Conservation (phyloP, 225 moss, liverwort and hornwort species). For the Ulota crispa region DNA sequence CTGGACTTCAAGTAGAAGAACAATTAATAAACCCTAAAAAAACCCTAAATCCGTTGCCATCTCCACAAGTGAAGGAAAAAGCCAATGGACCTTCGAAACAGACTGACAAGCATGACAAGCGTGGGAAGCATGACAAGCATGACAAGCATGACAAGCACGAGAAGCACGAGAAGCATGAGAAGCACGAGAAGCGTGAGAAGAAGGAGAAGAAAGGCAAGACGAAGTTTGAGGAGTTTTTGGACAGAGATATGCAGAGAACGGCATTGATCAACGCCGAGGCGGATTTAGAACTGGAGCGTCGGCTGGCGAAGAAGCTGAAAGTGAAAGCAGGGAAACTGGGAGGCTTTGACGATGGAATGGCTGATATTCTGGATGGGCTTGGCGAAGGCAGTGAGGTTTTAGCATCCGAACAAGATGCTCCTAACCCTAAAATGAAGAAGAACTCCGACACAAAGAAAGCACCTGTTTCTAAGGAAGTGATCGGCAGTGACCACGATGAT, state of each 20-base stretch:
- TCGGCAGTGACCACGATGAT: conserved; percentile 11
- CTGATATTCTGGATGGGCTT: conserved; percentile 58
- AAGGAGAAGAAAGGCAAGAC: conserved; percentile 48
- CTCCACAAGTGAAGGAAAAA: conserved; percentile 1
- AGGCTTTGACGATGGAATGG: conserved; percentile 58
- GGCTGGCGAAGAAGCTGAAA: conserved; percentile 66
- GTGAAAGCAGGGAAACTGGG: conserved; percentile 56
- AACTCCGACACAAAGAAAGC: not conserved
- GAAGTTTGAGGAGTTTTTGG: conserved; percentile 65
- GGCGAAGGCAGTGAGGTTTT: conserved; percentile 42
- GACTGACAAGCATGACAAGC: conserved; percentile 22
- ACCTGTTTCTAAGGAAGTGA: not conserved
- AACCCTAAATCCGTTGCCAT: not conserved
- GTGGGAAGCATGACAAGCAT: too few species aligned
- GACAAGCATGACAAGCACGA: conserved; percentile 44
- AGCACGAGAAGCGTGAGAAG: conserved; percentile 27
- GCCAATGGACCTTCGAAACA: conserved; percentile 10
- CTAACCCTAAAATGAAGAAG: not conserved
- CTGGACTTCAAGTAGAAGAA: not conserved
- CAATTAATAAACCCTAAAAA: not conserved
- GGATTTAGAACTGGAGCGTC: conserved; percentile 50
- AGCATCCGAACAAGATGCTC: not conserved
- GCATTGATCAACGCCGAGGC: conserved; percentile 46
- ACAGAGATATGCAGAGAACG: conserved; percentile 43
- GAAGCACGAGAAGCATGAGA: conserved; percentile 49